Base-by-base conservation (phyloP, 805 yeast species). In the Starmerella davenportii region DNA sequence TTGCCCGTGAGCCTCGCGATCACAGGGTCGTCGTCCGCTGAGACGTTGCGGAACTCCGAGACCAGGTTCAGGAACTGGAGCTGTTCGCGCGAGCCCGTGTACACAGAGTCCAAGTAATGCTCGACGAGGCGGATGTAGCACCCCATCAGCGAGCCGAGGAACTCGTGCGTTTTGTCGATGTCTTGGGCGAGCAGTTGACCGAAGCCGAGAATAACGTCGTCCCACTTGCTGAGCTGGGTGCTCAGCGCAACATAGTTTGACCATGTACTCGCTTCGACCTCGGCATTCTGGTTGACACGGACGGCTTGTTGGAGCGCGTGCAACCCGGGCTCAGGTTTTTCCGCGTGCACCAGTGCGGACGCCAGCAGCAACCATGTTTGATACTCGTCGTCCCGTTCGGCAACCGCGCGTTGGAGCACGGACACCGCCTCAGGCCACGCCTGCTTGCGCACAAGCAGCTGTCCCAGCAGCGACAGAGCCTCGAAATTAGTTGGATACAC, bases 291-390 rank as follows among this genome's bases (percentile, higher is more conserved):
- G 28, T 82, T 76, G 24, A 66, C 66, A 30, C 76, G 62, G 16
- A 80, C 66, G 0, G 96, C 95, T 45, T 74, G 74, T 51, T 77
- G 74, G 48, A 87, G 63, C 1, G 98, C 95, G 45, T 71, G 74
- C 52, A 80, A 76, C 0, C 96, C 93, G 47, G 82, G 93, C 45
- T 70, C 68, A 17, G 69, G 57, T 55, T 79, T 79, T 38, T 69
- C 75, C 38, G 69, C 52, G 44, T 69, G 69, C 30, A 84, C 59
- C 39, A 80, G 65, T 0, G 95, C 75, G 9, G 90, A 74, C 4
- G 93, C 82, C 49, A 90, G 65, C 53, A 90, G 90, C 9, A 93
- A 75, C 98, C 98, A 90, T 2, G 93, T 72, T 52, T 73, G 73
- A 1, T 85, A 65, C 51, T 74, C 82, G 0, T 75, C 67, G 19